A percentile compares a stretch with the other conserved stretches of the same genome.
Evolutionary conservation across 2,329 filamentous ascomycete species (phyloP).

Genomic region (Diaporthe velutina): DNA sequence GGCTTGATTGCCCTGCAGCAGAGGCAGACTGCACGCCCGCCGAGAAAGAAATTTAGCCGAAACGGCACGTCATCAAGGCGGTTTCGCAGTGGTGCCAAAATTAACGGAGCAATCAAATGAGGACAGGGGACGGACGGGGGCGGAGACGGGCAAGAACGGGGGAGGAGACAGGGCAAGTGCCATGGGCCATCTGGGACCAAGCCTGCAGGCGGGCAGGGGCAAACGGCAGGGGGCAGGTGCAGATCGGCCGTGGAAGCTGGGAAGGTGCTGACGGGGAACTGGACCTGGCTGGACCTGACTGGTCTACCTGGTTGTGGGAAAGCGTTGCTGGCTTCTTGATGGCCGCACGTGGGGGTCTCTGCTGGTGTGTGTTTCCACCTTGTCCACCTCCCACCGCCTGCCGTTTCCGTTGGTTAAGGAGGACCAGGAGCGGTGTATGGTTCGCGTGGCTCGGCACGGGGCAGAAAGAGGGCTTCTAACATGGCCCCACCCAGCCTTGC

Average conservation of each 20-base stretch:
- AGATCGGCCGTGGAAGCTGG: conserved; percentile 12
- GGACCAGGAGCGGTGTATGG: conserved; percentile 2
- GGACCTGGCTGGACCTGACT: background rate
- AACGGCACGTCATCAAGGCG: conserved; percentile 39
- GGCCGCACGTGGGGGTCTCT: background rate
- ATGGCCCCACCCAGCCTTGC: background rate
- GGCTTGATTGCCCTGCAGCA: background rate
- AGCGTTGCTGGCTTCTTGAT: background rate
- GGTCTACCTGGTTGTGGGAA: too few species aligned
- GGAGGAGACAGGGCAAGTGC: background rate
- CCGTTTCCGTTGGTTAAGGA: background rate
- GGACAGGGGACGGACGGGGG: background rate
- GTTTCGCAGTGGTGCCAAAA: conserved; percentile 34
- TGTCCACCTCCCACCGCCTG: background rate
- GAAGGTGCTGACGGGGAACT: conserved; percentile 23
- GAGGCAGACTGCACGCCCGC: background rate
- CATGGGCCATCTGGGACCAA: background rate
- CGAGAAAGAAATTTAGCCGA: conserved; percentile 36
- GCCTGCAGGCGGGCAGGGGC: conserved; percentile 5
- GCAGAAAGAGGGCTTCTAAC: background rate
- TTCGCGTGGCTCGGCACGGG: background rate
- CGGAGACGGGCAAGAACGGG: background rate
- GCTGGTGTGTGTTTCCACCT: too few species aligned
- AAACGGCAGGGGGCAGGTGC: conserved; percentile 1
- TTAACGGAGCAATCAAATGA: conserved; percentile 32